Evolutionary conservation across 495 filamentous ascomycete genomes (phyloP).

Genomic region (Articulospora tetracladia): DNA sequence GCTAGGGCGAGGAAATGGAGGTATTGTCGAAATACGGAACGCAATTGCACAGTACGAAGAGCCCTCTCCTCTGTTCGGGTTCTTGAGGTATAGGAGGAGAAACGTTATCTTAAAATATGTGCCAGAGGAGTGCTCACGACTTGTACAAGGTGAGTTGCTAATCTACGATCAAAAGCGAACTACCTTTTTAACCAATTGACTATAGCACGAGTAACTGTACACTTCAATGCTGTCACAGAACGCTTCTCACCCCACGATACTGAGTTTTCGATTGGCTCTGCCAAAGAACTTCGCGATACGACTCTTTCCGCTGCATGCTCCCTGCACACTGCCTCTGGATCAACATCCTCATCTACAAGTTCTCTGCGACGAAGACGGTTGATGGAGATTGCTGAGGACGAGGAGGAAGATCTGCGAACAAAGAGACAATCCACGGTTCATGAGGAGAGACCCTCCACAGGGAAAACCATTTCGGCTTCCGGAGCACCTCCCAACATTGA

Average conservation of each 20-base stretch:
- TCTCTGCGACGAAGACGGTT: slow-evolving; percentile 71
- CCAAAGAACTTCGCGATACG: slow-evolving; percentile 81
- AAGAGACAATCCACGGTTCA: slow-evolving; percentile 39
- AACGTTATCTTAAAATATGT: slow-evolving; percentile 91
- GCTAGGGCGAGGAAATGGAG: slow-evolving; percentile 72
- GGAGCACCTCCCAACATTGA: slow-evolving; percentile 6
- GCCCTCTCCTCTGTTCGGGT: slow-evolving; percentile 84
- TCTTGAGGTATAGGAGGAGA: slow-evolving; percentile 81
- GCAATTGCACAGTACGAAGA: slow-evolving; percentile 76
- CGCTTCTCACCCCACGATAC: slow-evolving; percentile 87
- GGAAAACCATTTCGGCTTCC: slow-evolving; percentile 20
- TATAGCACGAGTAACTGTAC: slow-evolving; percentile 86
- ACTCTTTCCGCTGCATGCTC: slow-evolving; percentile 85
- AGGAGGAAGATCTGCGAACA: slow-evolving; percentile 50
- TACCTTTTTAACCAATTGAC: neutral
- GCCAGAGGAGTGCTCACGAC: slow-evolving; percentile 82
- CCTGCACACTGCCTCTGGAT: slow-evolving; percentile 83
- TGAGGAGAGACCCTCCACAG: slow-evolving; percentile 25
- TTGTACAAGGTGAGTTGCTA: slow-evolving; percentile 75
- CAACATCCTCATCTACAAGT: slow-evolving; percentile 80
- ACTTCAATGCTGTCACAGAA: slow-evolving; percentile 83
- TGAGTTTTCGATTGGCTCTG: slow-evolving; percentile 62
- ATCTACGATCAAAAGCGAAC: neutral
- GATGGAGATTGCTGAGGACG: slow-evolving; percentile 89
- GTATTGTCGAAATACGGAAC: slow-evolving; percentile 78